Percentiles rank a stretch among this genome's conserved stretches.
Evolutionary conservation across 805 yeast species (phyloP).

Genomic region (Cyberlindnera galapagoensis): DNA sequence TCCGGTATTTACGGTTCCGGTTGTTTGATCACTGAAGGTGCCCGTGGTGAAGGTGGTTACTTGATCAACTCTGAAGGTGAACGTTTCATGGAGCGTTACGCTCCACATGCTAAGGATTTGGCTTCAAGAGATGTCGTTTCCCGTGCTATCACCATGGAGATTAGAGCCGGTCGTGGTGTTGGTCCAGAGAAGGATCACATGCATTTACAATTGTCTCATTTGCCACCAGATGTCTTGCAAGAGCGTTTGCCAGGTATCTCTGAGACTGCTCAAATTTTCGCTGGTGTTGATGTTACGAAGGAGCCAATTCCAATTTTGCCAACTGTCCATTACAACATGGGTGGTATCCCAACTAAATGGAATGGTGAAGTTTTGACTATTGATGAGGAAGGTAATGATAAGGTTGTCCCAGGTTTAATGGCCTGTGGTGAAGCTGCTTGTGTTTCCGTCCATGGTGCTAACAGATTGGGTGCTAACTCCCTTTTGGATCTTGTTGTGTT

Average conservation of each 20-base stretch:
- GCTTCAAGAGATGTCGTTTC: conserved; percentile 98
- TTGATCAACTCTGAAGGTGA: conserved; percentile 96
- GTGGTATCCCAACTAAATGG: conserved; percentile 98
- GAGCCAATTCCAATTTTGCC: conserved; percentile 98
- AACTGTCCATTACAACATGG: conserved; percentile 99
- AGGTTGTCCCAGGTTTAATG: conserved; percentile 83
- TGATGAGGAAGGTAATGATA: conserved; percentile 83
- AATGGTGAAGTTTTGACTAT: conserved; percentile 88
- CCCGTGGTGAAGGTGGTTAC: conserved; percentile 99
- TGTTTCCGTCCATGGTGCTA: conserved; percentile 99
- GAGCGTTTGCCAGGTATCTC: conserved; percentile 99
- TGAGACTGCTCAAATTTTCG: conserved; percentile 96
- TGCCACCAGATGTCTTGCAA: conserved; percentile 85
- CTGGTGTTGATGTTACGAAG: conserved; percentile 99
- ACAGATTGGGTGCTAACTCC: conserved; percentile 98
- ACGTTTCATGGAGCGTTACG: conserved; percentile 99
- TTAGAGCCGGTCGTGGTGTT: conserved; percentile 98
- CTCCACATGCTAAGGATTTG: conserved; percentile 96
- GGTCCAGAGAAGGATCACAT: conserved; percentile 96
- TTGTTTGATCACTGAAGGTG: conserved; percentile 98
- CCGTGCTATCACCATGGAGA: conserved; percentile 97
- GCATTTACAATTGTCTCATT: conserved; percentile 86
- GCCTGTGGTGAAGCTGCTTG: conserved; percentile 99
- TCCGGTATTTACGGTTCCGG: conserved; percentile 99
- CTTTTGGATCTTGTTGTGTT: conserved; percentile 92